phyloP scores from a whole-genome alignment of 2,329 filamentous ascomycete genomes.

The Dichotomopilus funicola region DNA sequence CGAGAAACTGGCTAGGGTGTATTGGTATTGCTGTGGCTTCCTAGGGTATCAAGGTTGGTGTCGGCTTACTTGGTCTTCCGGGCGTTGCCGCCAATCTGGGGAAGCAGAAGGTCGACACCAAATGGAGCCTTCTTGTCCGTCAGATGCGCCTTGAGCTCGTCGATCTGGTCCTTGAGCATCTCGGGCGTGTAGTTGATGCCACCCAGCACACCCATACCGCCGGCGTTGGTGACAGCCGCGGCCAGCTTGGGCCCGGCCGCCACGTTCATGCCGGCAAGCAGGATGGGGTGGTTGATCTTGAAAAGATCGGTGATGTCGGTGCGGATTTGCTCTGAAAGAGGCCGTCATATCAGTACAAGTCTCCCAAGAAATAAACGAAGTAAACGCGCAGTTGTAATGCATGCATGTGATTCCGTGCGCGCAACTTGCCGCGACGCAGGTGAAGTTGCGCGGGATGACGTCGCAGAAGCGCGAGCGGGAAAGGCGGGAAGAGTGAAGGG shows the following conservation, averaged over 20 bases:
- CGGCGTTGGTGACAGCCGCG: slow-evolving; percentile 93
- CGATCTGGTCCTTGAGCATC: slow-evolving; percentile 92
- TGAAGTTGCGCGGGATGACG: background rate
- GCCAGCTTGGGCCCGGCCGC: slow-evolving; percentile 94
- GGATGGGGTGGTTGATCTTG: slow-evolving; percentile 92
- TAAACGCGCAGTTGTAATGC: background rate
- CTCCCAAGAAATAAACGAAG: background rate
- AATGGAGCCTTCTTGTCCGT: slow-evolving; percentile 90
- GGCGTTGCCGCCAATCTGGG: slow-evolving; percentile 88
- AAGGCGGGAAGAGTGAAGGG: background rate
- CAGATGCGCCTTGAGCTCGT: slow-evolving; percentile 84
- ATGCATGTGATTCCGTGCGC: background rate
- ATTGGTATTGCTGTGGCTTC: too few relatives aligned
- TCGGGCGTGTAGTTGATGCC: slow-evolving; percentile 94
- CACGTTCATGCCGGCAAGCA: slow-evolving; percentile 98
- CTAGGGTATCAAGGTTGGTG: background rate
- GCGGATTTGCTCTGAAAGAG: slow-evolving; percentile 67
- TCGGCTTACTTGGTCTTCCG: slow-evolving; percentile 76
- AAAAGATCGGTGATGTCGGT: slow-evolving; percentile 93
- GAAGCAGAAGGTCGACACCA: slow-evolving; percentile 86
- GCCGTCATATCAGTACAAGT: background rate
- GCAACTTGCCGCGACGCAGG: background rate
- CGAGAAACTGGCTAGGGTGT: background rate
- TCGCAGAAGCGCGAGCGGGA: background rate
- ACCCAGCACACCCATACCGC: slow-evolving; percentile 92